A percentile compares a stretch with the other conserved stretches of the same genome.
phyloP scores from a whole-genome alignment of 2,329 filamentous ascomycete genomes.

The Calonectria ilicicola region DNA sequence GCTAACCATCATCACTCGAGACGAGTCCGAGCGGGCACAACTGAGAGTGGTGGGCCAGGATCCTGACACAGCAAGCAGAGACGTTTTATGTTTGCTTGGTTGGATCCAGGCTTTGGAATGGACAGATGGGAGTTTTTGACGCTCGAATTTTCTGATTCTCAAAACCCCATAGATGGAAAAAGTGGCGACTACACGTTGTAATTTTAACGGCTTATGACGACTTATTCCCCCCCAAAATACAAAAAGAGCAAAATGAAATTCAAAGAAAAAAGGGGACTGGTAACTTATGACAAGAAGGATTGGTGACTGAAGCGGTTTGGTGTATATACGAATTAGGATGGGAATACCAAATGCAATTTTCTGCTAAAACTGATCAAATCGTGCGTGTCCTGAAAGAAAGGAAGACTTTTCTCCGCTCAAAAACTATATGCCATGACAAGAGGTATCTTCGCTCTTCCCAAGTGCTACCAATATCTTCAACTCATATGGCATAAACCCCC shows the following conservation, averaged over 20 bases:
- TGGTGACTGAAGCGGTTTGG: constrained; percentile 32
- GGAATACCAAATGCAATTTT: constrained; percentile 22
- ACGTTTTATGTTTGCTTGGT: constrained; percentile 22
- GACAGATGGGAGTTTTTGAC: constrained; percentile 17
- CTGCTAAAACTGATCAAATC: constrained; percentile 12
- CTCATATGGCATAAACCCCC: constrained; percentile 24
- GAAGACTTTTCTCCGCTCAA: constrained; percentile 2
- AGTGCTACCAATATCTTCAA: constrained; percentile 10
- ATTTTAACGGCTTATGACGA: constrained; percentile 50
- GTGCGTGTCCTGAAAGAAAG: constrained; percentile 25
- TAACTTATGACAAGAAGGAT: constrained; percentile 10
- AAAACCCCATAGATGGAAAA: constrained; percentile 46
- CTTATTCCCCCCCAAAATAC: constrained; percentile 30
- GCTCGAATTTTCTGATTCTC: constrained; percentile 39
- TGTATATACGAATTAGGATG: constrained; percentile 38
- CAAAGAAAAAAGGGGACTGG: constrained; percentile 20
- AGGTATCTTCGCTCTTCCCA: constrained; percentile 29
- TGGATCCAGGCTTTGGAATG: constrained; percentile 22
- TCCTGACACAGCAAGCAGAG: neutral
- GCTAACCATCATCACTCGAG: neutral
- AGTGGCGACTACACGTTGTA: constrained; percentile 47
- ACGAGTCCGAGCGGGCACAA: neutral
- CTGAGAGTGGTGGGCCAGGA: neutral
- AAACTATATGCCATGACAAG: neutral
- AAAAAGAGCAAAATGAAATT: constrained; percentile 20